Percentiles rank a stretch among this genome's conserved stretches.
Evolutionary conservation across 352 stramenopile genomes (phyloP).

Genomic region (Globisporangium cederbergense): DNA sequence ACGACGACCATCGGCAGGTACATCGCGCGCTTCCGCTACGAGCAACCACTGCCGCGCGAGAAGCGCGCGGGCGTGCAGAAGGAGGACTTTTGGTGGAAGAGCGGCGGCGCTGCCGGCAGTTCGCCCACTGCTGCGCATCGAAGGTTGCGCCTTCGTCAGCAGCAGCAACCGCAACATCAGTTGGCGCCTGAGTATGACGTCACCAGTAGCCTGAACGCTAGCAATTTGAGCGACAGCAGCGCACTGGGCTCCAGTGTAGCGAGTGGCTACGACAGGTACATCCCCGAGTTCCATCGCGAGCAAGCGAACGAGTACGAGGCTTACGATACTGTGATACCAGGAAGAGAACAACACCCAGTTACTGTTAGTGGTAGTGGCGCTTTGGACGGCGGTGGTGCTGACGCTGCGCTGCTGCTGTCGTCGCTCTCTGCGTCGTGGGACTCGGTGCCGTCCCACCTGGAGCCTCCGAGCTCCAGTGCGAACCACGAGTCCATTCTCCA

Average conservation of each 20-base stretch:
- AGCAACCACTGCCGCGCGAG: slow-evolving; percentile 47
- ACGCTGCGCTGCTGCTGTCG: slow-evolving; percentile 1
- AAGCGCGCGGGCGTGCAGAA: slow-evolving; percentile 19
- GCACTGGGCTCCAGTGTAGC: background rate
- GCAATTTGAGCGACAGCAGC: background rate
- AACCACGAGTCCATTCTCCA: background rate
- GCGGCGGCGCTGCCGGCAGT: too few species aligned
- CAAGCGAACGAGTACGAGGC: background rate
- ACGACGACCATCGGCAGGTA: slow-evolving; percentile 61
- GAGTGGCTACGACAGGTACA: slow-evolving; percentile 1
- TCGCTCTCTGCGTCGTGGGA: slow-evolving; percentile 18
- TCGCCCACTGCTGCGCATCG: slow-evolving; percentile 24
- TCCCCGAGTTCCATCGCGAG: background rate
- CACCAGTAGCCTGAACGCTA: background rate
- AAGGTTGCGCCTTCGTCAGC: slow-evolving; percentile 16
- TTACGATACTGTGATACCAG: background rate
- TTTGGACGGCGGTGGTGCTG: background rate
- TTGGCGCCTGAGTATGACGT: background rate
- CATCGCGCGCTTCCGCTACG: slow-evolving; percentile 63
- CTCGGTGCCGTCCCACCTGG: slow-evolving; percentile 20
- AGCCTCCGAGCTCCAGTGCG: background rate
- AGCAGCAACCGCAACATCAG: background rate
- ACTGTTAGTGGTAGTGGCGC: background rate
- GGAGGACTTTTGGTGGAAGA: slow-evolving; percentile 63
- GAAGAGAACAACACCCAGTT: background rate